phyloP scores from a whole-genome alignment of 805 yeast species.

The Kodamaea hsintzibuensis region DNA sequence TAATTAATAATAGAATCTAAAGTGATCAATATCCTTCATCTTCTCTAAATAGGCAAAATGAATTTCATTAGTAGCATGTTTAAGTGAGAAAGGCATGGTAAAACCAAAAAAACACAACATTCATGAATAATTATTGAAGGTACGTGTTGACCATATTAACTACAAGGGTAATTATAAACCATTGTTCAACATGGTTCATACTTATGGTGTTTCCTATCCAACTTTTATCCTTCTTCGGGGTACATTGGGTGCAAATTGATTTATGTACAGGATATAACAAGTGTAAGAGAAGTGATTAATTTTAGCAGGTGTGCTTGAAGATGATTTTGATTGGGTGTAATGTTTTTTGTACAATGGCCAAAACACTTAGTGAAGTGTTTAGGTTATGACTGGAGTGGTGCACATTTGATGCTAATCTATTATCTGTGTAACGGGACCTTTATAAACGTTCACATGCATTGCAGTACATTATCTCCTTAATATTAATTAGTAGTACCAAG shows the following conservation, averaged over 20 bases:
- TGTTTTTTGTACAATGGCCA: too few species aligned
- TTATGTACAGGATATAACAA: background rate
- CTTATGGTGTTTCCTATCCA: background rate
- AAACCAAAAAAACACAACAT: background rate
- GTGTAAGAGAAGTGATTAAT: background rate
- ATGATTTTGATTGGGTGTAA: background rate
- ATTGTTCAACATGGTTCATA: background rate
- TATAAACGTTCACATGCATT: background rate
- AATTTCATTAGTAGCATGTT: too few species aligned
- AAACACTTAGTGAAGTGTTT: too few species aligned
- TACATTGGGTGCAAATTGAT: background rate
- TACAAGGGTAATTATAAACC: too few species aligned
- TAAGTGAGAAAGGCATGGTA: too few species aligned
- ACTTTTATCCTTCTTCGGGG: background rate
- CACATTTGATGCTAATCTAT: background rate
- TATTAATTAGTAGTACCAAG: too few species aligned
- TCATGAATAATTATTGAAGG: background rate
- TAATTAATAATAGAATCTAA: too few species aligned
- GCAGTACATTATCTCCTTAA: background rate
- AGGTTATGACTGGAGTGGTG: background rate
- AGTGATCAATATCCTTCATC: too few species aligned
- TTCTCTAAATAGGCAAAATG: too few species aligned
- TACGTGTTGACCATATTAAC: background rate
- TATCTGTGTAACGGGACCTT: background rate
- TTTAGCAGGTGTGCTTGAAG: background rate